Evolutionary conservation across 2,329 filamentous ascomycete genomes (phyloP).

Genomic region (Fusarium verrucosum): DNA sequence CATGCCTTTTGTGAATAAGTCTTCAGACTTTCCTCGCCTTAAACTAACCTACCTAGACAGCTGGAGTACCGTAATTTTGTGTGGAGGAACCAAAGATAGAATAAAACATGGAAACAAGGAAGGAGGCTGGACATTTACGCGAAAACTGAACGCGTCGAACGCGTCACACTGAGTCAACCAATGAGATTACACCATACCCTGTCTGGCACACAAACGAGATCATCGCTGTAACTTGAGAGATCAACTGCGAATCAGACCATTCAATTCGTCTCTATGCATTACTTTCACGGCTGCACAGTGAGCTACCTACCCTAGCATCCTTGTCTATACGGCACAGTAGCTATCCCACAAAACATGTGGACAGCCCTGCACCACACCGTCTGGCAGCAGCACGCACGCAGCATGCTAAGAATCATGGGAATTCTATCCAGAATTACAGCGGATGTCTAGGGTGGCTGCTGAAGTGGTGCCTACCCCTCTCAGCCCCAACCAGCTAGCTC

Average conservation of each 20-base stretch:
- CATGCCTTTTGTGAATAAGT: neutral
- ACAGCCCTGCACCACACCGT: slow-evolving; percentile 7
- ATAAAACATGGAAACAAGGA: slow-evolving; percentile 3
- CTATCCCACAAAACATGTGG: neutral
- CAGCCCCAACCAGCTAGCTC: slow-evolving; percentile 2
- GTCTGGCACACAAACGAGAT: slow-evolving; percentile 9
- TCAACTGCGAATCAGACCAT: slow-evolving; percentile 10
- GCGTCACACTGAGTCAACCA: slow-evolving; percentile 18
- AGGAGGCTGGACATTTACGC: slow-evolving; percentile 14
- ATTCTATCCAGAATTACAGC: slow-evolving; percentile 16
- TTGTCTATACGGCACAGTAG: neutral
- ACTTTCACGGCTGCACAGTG: neutral
- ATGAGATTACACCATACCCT: neutral
- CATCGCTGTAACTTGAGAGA: neutral
- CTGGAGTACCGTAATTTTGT: neutral
- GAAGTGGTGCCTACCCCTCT: neutral
- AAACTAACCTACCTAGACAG: slow-evolving; percentile 10
- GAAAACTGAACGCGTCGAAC: slow-evolving; percentile 25
- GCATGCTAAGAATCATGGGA: slow-evolving; percentile 5
- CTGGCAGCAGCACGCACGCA: neutral
- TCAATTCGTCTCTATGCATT: slow-evolving; percentile 3
- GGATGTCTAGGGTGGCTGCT: slow-evolving; percentile 32
- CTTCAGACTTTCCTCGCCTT: slow-evolving; percentile 14
- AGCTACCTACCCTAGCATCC: neutral
- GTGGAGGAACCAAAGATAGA: neutral